phyloP scores from a whole-genome alignment of 2,329 filamentous ascomycete species.

The Penicillium sp. region DNA sequence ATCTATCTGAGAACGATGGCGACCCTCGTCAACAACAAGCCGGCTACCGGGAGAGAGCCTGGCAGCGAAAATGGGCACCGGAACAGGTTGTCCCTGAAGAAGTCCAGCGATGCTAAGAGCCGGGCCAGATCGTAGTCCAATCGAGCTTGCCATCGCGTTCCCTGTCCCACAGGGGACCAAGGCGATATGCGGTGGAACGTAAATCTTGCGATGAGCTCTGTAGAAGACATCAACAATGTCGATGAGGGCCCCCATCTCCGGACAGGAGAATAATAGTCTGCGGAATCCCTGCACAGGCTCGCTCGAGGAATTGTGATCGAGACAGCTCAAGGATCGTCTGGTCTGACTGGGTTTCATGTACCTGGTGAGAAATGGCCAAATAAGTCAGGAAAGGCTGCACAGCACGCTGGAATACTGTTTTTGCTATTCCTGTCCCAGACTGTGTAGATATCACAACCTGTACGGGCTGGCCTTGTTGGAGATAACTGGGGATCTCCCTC shows the following conservation, averaged over 20 bases:
- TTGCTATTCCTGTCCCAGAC: slow-evolving; percentile 62
- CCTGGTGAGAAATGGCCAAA: slow-evolving; percentile 51
- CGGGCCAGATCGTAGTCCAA: slow-evolving; percentile 28
- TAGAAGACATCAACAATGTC: slow-evolving; percentile 73
- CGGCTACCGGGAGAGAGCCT: slow-evolving; percentile 59
- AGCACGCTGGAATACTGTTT: slow-evolving; percentile 54
- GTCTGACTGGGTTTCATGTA: slow-evolving; percentile 63
- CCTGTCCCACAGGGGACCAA: slow-evolving; percentile 54
- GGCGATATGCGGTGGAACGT: slow-evolving; percentile 55
- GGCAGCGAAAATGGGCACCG: slow-evolving; percentile 63
- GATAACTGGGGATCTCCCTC: slow-evolving; percentile 21
- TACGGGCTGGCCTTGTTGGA: slow-evolving; percentile 22
- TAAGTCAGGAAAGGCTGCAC: slow-evolving; percentile 56
- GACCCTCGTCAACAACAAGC: slow-evolving; percentile 44
- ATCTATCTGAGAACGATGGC: slow-evolving; percentile 38
- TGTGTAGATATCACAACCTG: slow-evolving; percentile 66
- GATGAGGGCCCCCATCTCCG: slow-evolving; percentile 79
- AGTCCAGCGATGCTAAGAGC: slow-evolving; percentile 56
- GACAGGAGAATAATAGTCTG: slow-evolving; percentile 75
- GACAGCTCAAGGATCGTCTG: slow-evolving; percentile 66
- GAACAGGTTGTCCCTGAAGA: slow-evolving; percentile 54
- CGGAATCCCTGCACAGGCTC: slow-evolving; percentile 46
- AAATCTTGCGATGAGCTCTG: slow-evolving; percentile 18
- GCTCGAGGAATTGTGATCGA: slow-evolving; percentile 45
- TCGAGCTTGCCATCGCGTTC: slow-evolving; percentile 46